Conservation (phyloP, 768 basidiomycete genomes). For the Leccinellum luteum region DNA sequence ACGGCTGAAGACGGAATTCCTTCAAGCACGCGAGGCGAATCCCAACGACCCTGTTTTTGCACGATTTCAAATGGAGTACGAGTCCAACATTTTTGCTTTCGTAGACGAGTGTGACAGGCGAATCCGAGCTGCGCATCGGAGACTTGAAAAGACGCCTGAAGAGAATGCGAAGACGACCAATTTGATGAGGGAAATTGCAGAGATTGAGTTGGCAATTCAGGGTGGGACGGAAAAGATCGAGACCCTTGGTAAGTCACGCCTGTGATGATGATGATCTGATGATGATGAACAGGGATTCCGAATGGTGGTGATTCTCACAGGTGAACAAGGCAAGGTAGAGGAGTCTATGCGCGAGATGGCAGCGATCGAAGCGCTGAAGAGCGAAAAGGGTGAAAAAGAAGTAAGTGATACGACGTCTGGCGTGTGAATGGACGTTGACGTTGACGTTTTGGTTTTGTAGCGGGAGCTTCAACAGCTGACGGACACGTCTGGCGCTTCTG, state of each 20-base stretch:
- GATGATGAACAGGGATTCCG: slow-evolving; percentile 1
- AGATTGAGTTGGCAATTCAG: slow-evolving; percentile 98
- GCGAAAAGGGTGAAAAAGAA: slow-evolving; percentile 95
- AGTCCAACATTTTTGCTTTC: slow-evolving; percentile 91
- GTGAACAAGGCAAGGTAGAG: slow-evolving; percentile 98
- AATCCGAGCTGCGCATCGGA: slow-evolving; percentile 88
- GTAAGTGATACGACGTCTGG: slow-evolving; percentile 35
- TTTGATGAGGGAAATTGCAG: slow-evolving; percentile 98
- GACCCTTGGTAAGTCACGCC: slow-evolving; percentile 60
- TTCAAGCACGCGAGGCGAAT: slow-evolving; percentile 71
- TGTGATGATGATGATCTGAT: slow-evolving; percentile 11
- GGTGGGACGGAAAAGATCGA: slow-evolving; percentile 99
- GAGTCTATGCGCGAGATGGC: slow-evolving; percentile 98
- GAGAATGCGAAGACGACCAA: slow-evolving; percentile 99
- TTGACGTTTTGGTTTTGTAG: slow-evolving; percentile 37
- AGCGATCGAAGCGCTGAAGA: slow-evolving; percentile 96
- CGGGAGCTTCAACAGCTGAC: slow-evolving; percentile 94
- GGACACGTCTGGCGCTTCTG: slow-evolving; percentile 97
- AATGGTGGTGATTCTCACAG: slow-evolving; percentile 37
- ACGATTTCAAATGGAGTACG: slow-evolving; percentile 93
- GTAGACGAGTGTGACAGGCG: slow-evolving; percentile 98
- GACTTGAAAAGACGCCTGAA: slow-evolving; percentile 98
- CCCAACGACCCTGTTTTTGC: slow-evolving; percentile 80
- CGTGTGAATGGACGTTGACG: neutral
- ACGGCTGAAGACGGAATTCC: slow-evolving; percentile 86